phyloP scores from a whole-genome alignment of 169 alveolate species.

The Eimeria praecox region DNA sequence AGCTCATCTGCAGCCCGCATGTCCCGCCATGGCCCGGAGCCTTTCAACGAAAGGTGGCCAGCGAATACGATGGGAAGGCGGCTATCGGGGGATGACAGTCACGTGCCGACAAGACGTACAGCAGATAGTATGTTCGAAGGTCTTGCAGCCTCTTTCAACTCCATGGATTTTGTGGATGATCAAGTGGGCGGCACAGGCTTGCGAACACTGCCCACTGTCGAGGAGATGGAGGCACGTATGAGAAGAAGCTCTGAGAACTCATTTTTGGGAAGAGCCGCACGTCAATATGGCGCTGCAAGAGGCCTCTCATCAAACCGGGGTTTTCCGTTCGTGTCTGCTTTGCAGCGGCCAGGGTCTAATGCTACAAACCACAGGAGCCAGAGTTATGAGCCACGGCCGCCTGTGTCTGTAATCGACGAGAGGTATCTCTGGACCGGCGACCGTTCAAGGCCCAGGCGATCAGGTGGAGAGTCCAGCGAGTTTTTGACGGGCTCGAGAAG shows the following conservation, averaged over 20 bases:
- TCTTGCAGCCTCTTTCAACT: background rate
- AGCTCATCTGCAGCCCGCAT: background rate
- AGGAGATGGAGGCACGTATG: background rate
- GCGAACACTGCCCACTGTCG: background rate
- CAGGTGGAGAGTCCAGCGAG: background rate
- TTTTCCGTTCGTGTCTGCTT: background rate
- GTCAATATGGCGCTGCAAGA: background rate
- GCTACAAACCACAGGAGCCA: constrained; percentile 7
- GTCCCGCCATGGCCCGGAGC: background rate
- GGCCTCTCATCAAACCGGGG: background rate
- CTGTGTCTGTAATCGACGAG: background rate
- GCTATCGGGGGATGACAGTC: background rate
- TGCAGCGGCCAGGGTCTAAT: background rate
- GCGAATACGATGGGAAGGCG: background rate
- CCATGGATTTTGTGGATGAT: background rate
- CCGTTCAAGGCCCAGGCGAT: constrained; percentile 23
- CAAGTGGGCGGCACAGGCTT: background rate
- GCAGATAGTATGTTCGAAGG: background rate
- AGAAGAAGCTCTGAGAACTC: background rate
- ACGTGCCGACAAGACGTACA: background rate
- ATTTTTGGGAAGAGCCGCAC: background rate
- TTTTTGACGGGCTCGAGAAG: background rate
- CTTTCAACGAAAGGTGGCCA: background rate
- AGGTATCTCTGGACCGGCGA: background rate
- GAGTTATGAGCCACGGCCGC: background rate